Conservation (phyloP, 345 rosid genomes). For the Aethionema arabicum region DNA sequence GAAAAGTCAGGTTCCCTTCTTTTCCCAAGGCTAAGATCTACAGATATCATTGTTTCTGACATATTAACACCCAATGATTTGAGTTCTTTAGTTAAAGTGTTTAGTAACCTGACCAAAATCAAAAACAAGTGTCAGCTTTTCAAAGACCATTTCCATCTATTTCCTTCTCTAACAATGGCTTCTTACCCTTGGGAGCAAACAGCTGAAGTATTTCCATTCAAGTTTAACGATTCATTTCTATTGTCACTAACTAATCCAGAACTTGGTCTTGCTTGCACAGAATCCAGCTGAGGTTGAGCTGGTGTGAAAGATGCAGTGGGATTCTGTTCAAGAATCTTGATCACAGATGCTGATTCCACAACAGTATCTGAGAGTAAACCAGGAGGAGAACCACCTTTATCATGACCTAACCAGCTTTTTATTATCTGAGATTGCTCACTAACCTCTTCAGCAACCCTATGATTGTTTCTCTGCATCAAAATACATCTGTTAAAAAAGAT, state of each 20-base stretch:
- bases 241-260: constrained; percentile 29
- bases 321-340: constrained; percentile 39
- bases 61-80: constrained; percentile 69
- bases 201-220: constrained; percentile 33
- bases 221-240: constrained; percentile 38
- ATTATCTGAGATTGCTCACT: constrained; percentile 45
- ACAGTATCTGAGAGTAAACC: constrained; percentile 44
- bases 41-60: constrained; percentile 60
- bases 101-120: constrained; percentile 51
- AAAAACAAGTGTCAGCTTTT: constrained; percentile 9
- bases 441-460: constrained; percentile 42
- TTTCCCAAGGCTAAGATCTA: constrained; percentile 63
- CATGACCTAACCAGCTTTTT: constrained; percentile 49
- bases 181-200: constrained; percentile 72
- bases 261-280: constrained; percentile 1
- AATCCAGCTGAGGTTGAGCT: constrained; percentile 37
- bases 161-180: constrained; percentile 6
- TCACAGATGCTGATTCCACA: constrained; percentile 39
- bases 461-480: constrained; percentile 51
- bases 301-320: constrained; percentile 33
- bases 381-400: constrained; percentile 39
- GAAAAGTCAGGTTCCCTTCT: constrained; percentile 31
- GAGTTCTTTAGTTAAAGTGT: constrained; percentile 54
- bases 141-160: background rate
- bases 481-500: background rate